Evolutionary conservation across 2,329 filamentous ascomycete species (phyloP).

Genomic region (Cryphonectria nitschkei): DNA sequence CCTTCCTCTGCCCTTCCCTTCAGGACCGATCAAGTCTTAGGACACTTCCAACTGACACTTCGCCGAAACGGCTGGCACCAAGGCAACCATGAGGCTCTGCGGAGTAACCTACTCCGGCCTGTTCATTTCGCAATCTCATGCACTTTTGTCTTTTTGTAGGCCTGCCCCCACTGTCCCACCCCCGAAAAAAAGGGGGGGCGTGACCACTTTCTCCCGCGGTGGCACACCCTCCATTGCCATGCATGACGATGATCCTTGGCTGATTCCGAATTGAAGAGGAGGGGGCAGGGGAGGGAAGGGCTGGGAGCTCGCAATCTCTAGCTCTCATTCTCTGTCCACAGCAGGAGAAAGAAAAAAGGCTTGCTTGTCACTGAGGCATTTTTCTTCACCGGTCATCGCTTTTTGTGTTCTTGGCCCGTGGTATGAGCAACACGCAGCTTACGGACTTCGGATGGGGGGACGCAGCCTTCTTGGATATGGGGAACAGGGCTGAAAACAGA

Average conservation of each 20-base stretch:
- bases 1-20: neutral
- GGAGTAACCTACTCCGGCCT: neutral
- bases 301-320: neutral
- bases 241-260: neutral
- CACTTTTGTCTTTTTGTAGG: neutral
- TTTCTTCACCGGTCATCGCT: neutral
- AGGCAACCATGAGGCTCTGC: slow-evolving; percentile 6
- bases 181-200: neutral
- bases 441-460: neutral
- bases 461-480: no score
- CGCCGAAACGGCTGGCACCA: neutral
- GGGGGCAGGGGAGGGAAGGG: no score
- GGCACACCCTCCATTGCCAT: neutral
- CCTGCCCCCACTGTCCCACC: neutral
- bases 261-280: neutral
- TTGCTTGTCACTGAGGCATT: neutral
- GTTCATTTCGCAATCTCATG: neutral
- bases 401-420: neutral
- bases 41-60: neutral
- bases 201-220: neutral
- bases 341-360: neutral
- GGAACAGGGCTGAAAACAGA: no score
- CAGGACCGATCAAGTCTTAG: neutral
- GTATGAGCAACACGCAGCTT: neutral
- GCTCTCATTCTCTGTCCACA: neutral